Evolutionary conservation across 768 basidiomycete genomes (phyloP).

Genomic region (Auricularia auricula-judae): DNA sequence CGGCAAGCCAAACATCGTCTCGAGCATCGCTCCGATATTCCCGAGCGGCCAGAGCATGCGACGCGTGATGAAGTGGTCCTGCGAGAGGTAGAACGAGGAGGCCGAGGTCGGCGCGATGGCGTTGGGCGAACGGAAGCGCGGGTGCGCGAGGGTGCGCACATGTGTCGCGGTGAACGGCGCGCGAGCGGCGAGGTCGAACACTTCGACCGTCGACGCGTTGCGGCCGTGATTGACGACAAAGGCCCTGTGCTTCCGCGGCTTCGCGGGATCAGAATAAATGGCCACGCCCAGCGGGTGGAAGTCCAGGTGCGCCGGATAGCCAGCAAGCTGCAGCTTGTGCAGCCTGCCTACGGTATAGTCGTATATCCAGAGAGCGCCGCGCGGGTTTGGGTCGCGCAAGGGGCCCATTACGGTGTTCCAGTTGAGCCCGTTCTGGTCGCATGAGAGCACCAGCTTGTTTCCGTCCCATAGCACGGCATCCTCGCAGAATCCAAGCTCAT

Average conservation of each 20-base stretch:
- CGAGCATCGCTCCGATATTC: slow-evolving; percentile 38
- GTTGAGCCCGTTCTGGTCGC: slow-evolving; percentile 40
- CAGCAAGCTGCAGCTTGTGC: slow-evolving; percentile 24
- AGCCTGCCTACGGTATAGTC: slow-evolving; percentile 18
- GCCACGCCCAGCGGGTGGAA: slow-evolving; percentile 67
- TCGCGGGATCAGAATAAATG: slow-evolving; percentile 32
- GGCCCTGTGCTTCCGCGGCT: slow-evolving; percentile 33
- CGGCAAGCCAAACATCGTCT: slow-evolving; percentile 46
- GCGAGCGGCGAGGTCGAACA: slow-evolving; percentile 44
- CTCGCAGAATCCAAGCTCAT: slow-evolving; percentile 43
- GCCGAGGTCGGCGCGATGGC: slow-evolving; percentile 54
- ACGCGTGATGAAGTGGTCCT: slow-evolving; percentile 61
- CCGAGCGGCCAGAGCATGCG: slow-evolving; percentile 43
- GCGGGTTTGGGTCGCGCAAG: slow-evolving; percentile 41
- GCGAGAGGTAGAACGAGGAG: slow-evolving; percentile 58
- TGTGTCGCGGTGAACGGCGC: slow-evolving; percentile 34
- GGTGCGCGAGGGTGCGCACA: slow-evolving; percentile 49
- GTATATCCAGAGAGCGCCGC: slow-evolving; percentile 54
- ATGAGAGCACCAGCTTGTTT: slow-evolving; percentile 29
- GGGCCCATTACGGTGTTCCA: slow-evolving; percentile 73
- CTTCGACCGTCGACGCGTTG: slow-evolving; percentile 50
- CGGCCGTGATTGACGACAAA: slow-evolving; percentile 65
- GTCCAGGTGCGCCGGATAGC: slow-evolving; percentile 45
- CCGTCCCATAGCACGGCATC: slow-evolving; percentile 55
- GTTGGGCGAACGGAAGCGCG: slow-evolving; percentile 55